phyloP scores from a whole-genome alignment of 2,329 filamentous ascomycete species.

The Xylaria sp. region DNA sequence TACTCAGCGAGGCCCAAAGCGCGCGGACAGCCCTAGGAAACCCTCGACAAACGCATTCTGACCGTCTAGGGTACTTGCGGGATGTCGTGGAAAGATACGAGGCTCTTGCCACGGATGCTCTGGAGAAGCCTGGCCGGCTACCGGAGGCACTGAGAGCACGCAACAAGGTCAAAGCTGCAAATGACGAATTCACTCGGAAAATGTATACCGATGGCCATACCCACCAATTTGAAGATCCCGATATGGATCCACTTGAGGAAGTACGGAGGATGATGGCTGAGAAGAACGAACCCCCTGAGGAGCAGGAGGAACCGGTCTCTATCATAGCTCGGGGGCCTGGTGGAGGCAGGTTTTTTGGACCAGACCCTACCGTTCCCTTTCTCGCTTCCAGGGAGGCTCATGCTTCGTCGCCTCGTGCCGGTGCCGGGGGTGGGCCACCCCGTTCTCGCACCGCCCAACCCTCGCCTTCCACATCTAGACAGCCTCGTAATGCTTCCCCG shows the following conservation, averaged over 20 bases:
- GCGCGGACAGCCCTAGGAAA: slow-evolving; percentile 35
- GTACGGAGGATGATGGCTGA: slow-evolving; percentile 4
- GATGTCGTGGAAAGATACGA: slow-evolving; percentile 36
- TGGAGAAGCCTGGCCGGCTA: slow-evolving; percentile 37
- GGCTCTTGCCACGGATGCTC: slow-evolving; percentile 22
- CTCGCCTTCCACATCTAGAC: not conserved
- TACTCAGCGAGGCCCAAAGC: slow-evolving; percentile 27
- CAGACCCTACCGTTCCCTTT: too few species aligned
- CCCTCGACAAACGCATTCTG: slow-evolving; percentile 31
- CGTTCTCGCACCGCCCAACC: not conserved
- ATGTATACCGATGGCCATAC: slow-evolving; percentile 39
- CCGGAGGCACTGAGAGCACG: slow-evolving; percentile 35
- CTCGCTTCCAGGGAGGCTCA: not conserved
- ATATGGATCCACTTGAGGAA: slow-evolving; percentile 24
- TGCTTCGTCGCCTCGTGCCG: not conserved
- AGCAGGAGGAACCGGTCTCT: not conserved
- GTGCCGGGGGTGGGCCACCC: not conserved
- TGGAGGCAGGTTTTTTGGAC: too few species aligned
- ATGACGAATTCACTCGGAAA: slow-evolving; percentile 35
- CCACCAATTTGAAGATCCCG: slow-evolving; percentile 37
- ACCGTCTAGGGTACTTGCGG: slow-evolving; percentile 38
- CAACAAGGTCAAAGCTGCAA: slow-evolving; percentile 25
- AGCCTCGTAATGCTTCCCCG: too few species aligned
- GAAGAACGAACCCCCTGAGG: not conserved
- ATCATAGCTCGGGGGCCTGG: too few species aligned